phyloP scores from a whole-genome alignment of 371 early-diverging fungal species.

The Actinomucor elegans region DNA sequence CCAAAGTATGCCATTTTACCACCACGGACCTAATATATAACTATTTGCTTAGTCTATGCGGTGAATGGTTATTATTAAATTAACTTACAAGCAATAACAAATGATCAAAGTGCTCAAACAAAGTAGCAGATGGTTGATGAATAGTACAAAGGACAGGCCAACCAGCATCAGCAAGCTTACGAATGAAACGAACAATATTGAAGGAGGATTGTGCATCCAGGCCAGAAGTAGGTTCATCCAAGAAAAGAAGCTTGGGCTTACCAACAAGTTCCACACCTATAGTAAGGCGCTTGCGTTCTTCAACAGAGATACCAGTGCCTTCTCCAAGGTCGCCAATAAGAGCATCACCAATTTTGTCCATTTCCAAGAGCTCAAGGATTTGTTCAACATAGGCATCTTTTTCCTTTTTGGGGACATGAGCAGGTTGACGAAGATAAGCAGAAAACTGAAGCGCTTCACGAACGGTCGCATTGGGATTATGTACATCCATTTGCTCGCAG shows the following conservation, averaged over 20 bases:
- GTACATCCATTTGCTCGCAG: constrained; percentile 85
- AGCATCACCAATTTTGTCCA: constrained; percentile 62
- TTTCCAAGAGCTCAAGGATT: constrained; percentile 64
- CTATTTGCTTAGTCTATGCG: too few relatives aligned
- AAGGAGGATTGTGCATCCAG: constrained; percentile 67
- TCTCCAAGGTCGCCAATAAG: constrained; percentile 57
- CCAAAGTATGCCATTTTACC: constrained; percentile 82
- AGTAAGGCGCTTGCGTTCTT: constrained; percentile 66
- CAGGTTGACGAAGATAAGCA: constrained; percentile 68
- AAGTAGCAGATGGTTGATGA: constrained; percentile 81
- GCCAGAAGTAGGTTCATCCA: constrained; percentile 89
- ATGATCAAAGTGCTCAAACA: constrained; percentile 83
- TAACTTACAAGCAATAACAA: constrained; percentile 74
- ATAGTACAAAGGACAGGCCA: constrained; percentile 78
- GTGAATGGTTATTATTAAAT: too few relatives aligned
- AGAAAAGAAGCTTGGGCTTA: constrained; percentile 73
- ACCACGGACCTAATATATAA: constrained; percentile 56
- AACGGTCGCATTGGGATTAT: constrained; percentile 60
- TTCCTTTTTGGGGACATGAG: constrained; percentile 54
- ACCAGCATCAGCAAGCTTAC: constrained; percentile 68
- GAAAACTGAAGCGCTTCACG: constrained; percentile 77
- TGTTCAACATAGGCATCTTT: constrained; percentile 69
- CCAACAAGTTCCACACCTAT: constrained; percentile 76
- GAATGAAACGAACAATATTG: constrained; percentile 73
- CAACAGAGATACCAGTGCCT: constrained; percentile 62